Conservation (phyloP, 257 asterid genomes). For the Scutellaria baicalensis region DNA sequence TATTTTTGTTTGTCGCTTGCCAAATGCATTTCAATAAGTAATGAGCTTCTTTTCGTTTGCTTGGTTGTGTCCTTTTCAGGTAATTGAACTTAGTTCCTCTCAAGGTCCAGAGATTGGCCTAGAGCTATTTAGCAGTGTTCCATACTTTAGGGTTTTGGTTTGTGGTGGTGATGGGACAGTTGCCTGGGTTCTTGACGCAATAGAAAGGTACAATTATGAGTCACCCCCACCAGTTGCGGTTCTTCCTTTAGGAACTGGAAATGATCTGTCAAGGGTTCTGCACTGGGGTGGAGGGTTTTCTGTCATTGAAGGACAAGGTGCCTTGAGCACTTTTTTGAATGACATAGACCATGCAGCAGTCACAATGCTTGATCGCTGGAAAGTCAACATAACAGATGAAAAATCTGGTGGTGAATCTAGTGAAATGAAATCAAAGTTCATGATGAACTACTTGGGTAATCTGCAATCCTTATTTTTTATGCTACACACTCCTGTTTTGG, state of each 20-base stretch:
- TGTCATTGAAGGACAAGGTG: slow-evolving; percentile 68
- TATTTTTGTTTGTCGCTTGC: background rate
- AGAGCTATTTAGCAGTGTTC: slow-evolving; percentile 57
- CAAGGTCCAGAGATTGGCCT: slow-evolving; percentile 83
- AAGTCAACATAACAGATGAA: slow-evolving; percentile 54
- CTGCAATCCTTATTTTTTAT: background rate
- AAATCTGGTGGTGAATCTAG: slow-evolving; percentile 28
- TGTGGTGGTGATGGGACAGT: slow-evolving; percentile 95
- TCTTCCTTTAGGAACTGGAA: slow-evolving; percentile 90
- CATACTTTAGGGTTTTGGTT: slow-evolving; percentile 67
- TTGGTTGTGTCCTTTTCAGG: slow-evolving; percentile 34
- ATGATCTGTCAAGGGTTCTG: slow-evolving; percentile 75
- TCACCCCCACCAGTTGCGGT: slow-evolving; percentile 87
- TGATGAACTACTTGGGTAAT: slow-evolving; percentile 87
- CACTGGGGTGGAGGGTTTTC: slow-evolving; percentile 87
- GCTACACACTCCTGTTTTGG: background rate
- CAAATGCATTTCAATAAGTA: background rate
- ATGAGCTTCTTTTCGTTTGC: slow-evolving; percentile 10
- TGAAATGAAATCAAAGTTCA: slow-evolving; percentile 56
- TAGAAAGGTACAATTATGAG: slow-evolving; percentile 58
- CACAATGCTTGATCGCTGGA: slow-evolving; percentile 90
- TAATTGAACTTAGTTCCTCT: slow-evolving; percentile 61
- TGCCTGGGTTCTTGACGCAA: slow-evolving; percentile 88
- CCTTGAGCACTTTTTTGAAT: slow-evolving; percentile 60
- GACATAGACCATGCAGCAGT: slow-evolving; percentile 71